Evolutionary conservation across 1,284 basidiomycete genomes (phyloP), one percentile per base, ranked within the genome.

Genomic region (Phaffia rhodozyma): DNA sequence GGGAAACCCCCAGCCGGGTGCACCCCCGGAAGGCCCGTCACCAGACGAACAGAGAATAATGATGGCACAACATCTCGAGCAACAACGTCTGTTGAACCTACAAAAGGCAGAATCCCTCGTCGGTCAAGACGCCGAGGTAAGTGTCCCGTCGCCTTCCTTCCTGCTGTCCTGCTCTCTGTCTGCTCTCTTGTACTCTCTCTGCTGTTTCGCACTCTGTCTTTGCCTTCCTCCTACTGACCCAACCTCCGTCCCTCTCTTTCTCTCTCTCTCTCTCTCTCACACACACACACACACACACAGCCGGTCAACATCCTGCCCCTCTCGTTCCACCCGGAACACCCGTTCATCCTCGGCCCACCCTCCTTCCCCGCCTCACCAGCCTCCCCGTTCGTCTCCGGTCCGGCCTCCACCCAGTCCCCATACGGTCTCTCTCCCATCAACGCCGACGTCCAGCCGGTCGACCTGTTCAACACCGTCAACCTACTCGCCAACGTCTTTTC

Each of bases 401-500:
- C 51, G 1, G 23, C 56, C 29, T 11, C 52, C n/a, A 25, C 51
- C 11, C 47, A 21, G 3, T 25, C 48, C 34, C 57, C 5, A 49
- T 32, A 18, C 57, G 48, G 47, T 20, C 29, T 9, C 57, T 27
- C 29, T 20, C 50, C 57, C 34, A 25, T 49, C n/a, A 27, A 32
- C 16, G 30, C 11, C 20, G 56, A 55, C 23, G 50, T 54, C 1
- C 25, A 52, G 34, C 53, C 50, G 21, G n/a, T 18, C 3, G 58
- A 57, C 7, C 47, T 65, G 9, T 30, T 58, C 32, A n/a, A 48
- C 25, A 57, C 52, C 5, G 47, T 61, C 55, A 65, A 78, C 68
- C 88, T 77, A 48, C 81, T 91, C 68, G 81, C 88, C 18, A 82
- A 83, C 63, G 78, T 88, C 34, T 79, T 92, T 65, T 78, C 81